Conservation (phyloP, 2,329 filamentous ascomycete genomes). For the Arachnomyces sp. region DNA sequence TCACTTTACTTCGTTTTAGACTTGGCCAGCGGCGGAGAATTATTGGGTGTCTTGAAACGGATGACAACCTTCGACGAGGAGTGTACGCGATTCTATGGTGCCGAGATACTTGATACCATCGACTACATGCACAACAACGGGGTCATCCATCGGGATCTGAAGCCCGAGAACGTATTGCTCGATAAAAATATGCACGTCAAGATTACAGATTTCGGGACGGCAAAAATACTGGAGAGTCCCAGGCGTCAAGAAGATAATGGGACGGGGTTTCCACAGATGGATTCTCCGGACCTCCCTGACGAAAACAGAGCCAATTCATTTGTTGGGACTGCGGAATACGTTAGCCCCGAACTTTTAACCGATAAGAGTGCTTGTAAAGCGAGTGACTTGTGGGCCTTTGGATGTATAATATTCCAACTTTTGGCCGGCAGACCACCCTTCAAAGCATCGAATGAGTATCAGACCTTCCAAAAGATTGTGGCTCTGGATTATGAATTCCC, state of each 20-base stretch:
- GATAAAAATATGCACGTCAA: constrained; percentile 97
- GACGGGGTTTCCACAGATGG: constrained; percentile 38
- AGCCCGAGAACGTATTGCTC: constrained; percentile 91
- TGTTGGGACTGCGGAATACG: constrained; percentile 95
- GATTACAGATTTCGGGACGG: constrained; percentile 96
- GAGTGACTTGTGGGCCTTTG: constrained; percentile 96
- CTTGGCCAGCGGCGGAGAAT: constrained; percentile 81
- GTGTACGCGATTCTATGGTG: constrained; percentile 87
- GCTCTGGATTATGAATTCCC: constrained; percentile 91
- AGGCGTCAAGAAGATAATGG: constrained; percentile 38
- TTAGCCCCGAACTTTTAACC: constrained; percentile 91
- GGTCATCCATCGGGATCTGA: constrained; percentile 92
- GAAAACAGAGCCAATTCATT: constrained; percentile 81
- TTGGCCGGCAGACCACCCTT: constrained; percentile 94
- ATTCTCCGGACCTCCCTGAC: constrained; percentile 50
- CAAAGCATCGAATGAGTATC: constrained; percentile 90
- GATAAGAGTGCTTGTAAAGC: constrained; percentile 97
- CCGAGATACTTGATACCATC: constrained; percentile 91
- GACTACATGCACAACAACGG: constrained; percentile 96
- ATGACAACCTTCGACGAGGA: constrained; percentile 92
- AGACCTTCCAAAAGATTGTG: constrained; percentile 98
- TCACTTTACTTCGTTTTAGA: constrained; percentile 97
- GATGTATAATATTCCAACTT: constrained; percentile 94
- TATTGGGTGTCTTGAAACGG: constrained; percentile 87
- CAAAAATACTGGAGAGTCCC: constrained; percentile 68